These are phyloP conservation scores for Puccinia triticina DNA, from an alignment of 1,284 basidiomycete species.

Conservation along the genomic window DNA sequence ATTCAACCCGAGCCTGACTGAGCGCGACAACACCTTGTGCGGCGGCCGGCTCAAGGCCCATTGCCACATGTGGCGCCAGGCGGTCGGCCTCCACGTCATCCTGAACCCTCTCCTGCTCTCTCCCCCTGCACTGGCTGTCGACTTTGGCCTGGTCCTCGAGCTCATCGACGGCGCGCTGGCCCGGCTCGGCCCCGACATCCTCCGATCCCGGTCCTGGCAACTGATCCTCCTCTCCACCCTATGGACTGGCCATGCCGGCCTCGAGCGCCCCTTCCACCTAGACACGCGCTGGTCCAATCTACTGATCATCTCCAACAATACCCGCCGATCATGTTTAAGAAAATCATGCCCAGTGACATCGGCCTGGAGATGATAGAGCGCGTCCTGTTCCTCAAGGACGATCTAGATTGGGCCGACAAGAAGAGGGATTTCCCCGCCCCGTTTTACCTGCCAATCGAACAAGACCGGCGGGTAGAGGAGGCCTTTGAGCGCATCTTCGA, in stretches of 20 bases:
- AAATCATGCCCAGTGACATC: slow-evolving; percentile 15
- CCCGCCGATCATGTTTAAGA: slow-evolving; percentile 13
- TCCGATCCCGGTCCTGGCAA: slow-evolving; percentile 12
- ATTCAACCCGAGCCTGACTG: too few relatives aligned
- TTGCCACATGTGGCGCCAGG: neutral
- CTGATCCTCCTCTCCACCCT: neutral
- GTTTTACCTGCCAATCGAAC: too few relatives aligned
- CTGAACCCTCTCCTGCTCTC: neutral
- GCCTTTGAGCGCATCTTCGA: slow-evolving; percentile 3
- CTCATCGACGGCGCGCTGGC: neutral
- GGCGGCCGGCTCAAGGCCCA: neutral
- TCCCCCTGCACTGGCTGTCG: neutral
- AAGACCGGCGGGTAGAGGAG: neutral
- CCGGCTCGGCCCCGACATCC: neutral
- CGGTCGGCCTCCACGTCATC: slow-evolving; percentile 11
- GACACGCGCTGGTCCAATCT: neutral
- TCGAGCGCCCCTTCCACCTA: slow-evolving; percentile 2
- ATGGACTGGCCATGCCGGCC: neutral
- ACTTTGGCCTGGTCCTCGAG: slow-evolving; percentile 11
- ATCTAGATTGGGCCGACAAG: too few relatives aligned
- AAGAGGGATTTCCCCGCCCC: too few relatives aligned
- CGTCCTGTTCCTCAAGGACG: too few relatives aligned
- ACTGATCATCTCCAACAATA: neutral
- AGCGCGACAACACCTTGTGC: too few relatives aligned
- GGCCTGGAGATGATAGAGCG: neutral